Base-by-base conservation (phyloP, 2,329 filamentous ascomycete species). In the Exophiala phaeomuriformis region DNA sequence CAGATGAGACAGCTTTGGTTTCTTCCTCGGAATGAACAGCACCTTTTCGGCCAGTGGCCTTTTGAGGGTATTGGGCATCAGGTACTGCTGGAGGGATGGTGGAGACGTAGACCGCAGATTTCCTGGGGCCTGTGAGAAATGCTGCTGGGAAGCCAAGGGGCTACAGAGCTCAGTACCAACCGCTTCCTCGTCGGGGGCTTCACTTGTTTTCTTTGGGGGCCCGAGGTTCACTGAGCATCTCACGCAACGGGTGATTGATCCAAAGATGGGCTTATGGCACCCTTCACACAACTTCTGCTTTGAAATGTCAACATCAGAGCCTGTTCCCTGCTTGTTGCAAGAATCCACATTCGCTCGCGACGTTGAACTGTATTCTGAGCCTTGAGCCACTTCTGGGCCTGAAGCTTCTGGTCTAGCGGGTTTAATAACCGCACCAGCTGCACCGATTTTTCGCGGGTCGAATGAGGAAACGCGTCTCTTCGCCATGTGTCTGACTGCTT, bases 361-460 rank as follows among this genome's bases (percentile, higher is more conserved):
- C 36, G 36, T 39, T 39, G 36, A 4, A n/a, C 19, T 39, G 4
- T 10, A 12, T 39, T n/a, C 7, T n/a, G 36, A 39, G 19, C 9
- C 10, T 6, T 35, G 6, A 5, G 36, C 5, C 10, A 12, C 4
- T 41, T 12, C 6, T 41, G 3, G 12, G 4, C 28, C 10, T 27
- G n/a, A 41, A 10, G 12, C 39, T 9, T 6, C 12, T 41, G 39
- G 39, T 60, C 93, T 80, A 59, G 98, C 98, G 3, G 89, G 89
- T 66, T 96, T 95, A 1, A 91, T 91, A 64, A 96, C 91, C 60
- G 94, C 91, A 33, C 89, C 89, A n/a, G 88, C 84, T 19, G 27
- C 39, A 41, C 44, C 28, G 9, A n/a, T n/a, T 40, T 42, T 52
- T 33, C 42, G 44, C 8, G 50, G 42, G 33, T 46, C 50, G 32